Conservation (phyloP, 441 rosid genomes). For the Raphanus hybrid region DNA sequence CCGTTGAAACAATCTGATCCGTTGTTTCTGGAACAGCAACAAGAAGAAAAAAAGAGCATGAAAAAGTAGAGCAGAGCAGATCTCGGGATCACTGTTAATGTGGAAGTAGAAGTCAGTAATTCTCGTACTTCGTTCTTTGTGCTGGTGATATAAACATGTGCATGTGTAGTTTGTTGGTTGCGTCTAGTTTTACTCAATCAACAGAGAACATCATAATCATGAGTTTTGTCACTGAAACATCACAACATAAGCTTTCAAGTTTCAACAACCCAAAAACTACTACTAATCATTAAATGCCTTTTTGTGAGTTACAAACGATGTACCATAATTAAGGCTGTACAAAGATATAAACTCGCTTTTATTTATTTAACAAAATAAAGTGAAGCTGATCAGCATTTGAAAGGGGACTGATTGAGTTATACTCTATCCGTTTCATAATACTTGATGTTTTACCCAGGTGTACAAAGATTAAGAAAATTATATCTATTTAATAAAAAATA, state of each 20-base stretch:
- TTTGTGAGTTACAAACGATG: neutral
- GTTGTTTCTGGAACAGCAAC: conserved; percentile 13
- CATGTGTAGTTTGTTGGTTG: conserved; percentile 40
- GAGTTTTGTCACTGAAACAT: conserved; percentile 39
- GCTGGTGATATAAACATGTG: conserved; percentile 42
- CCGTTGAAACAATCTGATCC: conserved; percentile 2
- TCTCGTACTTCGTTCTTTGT: conserved; percentile 35
- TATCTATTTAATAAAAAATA: too few species aligned
- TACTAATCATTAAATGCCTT: conserved; percentile 7
- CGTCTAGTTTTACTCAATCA: conserved; percentile 40
- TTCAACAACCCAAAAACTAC: conserved; percentile 32
- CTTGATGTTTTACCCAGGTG: too few species aligned
- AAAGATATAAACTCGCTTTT: neutral
- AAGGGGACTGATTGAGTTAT: too few species aligned
- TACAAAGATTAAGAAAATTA: too few species aligned
- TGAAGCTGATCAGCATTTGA: too few species aligned
- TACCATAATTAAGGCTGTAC: conserved; percentile 10
- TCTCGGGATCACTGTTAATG: conserved; percentile 30
- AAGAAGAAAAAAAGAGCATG: conserved; percentile 18
- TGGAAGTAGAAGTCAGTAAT: conserved; percentile 34
- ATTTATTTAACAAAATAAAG: too few species aligned
- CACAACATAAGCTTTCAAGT: conserved; percentile 36
- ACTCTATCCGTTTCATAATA: too few species aligned
- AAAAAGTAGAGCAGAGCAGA: conserved; percentile 17
- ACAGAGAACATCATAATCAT: conserved; percentile 36